Evolutionary conservation across 1,284 basidiomycete genomes (phyloP), one percentile per base, ranked within the genome.

Genomic region (Pulveroboletus sp.): DNA sequence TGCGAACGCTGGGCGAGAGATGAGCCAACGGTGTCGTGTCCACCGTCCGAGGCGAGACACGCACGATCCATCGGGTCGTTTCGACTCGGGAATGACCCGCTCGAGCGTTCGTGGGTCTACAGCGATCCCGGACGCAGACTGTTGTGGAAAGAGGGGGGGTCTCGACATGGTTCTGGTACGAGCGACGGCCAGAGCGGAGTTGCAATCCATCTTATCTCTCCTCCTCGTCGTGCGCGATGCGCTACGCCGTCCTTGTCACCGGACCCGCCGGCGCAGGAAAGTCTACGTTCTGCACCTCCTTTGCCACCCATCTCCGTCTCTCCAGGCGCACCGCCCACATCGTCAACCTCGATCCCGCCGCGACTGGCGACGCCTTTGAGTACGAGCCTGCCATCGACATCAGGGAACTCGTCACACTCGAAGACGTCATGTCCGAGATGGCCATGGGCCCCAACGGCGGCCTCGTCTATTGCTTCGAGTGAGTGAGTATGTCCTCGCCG

Each of bases 401-500:
- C 72, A 86, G 90, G 52, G 94, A 99, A 69, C 80, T 99, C 52
- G 88, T 99, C 66, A 91, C 89, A 53, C 77, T 99, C 47, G 87
- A 97, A 61, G 97, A 99, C 76, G 95, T 97, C 49, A 99, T 99
- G 97, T 83, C 82, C 46, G 97, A 99, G 76, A 83, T 98, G 64
- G 89, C 89, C 43, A 93, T 97, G 72, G 97, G 97, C 0, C 97
- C 97, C 0, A 99, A 99, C 67, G 97, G 97, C 6, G 97, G 95
- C 1, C 79, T 99, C 52, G 87, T 99, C 58, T 98, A 98, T 73
- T 99, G 97, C 77, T 99, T 99, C 75, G 97, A 99, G 95, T 98
- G 82, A 88, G 92, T 87, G 72, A 84, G 82, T 86, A 78, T 57
- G 52, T 52, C 48, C 47, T 24, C 29, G 29, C 14, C 39, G 14